A percentile compares a stretch with the other conserved stretches of the same genome.
phyloP scores from a whole-genome alignment of 805 yeast genomes.

The Wickerhamomyces bisporus region DNA sequence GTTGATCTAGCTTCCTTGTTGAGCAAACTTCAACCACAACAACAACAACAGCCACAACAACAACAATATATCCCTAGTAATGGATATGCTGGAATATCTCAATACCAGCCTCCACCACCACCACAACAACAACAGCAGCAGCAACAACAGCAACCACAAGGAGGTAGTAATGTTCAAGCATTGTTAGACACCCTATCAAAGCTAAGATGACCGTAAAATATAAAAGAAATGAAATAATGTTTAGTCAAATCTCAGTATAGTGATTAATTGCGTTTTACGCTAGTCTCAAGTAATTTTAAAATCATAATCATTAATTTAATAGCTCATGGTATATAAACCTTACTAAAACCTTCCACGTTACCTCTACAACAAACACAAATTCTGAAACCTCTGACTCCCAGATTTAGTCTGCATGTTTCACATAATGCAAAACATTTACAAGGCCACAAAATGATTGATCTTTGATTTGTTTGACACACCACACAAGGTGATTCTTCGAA shows the following conservation, averaged over 20 bases:
- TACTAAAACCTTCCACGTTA: constrained; percentile 54
- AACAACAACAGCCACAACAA: constrained; percentile 7
- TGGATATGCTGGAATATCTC: background rate
- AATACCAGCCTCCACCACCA: constrained; percentile 3
- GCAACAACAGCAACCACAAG: constrained; percentile 13
- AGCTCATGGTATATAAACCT: constrained; percentile 26
- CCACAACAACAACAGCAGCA: constrained; percentile 3
- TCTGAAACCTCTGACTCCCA: constrained; percentile 66
- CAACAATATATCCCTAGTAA: constrained; percentile 3
- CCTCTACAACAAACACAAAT: constrained; percentile 85
- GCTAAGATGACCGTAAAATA: too few relatives aligned
- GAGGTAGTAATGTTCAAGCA: constrained; percentile 31
- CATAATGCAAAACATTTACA: constrained; percentile 87
- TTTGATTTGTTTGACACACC: constrained; percentile 68
- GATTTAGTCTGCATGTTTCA: constrained; percentile 71
- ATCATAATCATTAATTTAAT: too few relatives aligned
- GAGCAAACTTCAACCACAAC: constrained; percentile 10
- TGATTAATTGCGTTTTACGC: too few relatives aligned
- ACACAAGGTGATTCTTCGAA: constrained; percentile 54
- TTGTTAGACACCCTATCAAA: constrained; percentile 33
- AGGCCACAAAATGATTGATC: constrained; percentile 88
- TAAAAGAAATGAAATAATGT: too few relatives aligned
- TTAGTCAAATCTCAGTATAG: too few relatives aligned
- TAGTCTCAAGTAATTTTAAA: too few relatives aligned
- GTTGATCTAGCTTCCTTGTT: constrained; percentile 8